These are phyloP conservation scores for Dothidotthia symphoricarpi DNA, from an alignment of 2,329 filamentous ascomycete genomes.

Conservation along the genomic window DNA sequence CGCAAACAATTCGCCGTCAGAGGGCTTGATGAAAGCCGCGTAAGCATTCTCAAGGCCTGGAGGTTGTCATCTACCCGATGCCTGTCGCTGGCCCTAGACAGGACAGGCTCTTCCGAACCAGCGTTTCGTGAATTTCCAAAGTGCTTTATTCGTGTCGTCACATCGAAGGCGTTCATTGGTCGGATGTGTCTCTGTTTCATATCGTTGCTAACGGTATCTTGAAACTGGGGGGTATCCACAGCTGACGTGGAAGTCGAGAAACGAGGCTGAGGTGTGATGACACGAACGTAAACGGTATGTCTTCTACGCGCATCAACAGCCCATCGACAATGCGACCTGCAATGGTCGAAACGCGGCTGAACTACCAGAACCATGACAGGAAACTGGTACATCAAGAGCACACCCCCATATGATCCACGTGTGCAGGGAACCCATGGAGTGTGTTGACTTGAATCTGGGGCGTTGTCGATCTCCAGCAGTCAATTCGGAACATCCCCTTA, in stretches of 20 bases:
- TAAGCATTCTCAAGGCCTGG: neutral
- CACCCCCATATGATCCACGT: too few species aligned
- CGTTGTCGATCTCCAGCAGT: too few species aligned
- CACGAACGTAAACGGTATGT: too few species aligned
- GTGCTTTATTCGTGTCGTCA: neutral
- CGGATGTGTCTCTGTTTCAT: slow-evolving; percentile 6
- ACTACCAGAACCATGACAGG: too few species aligned
- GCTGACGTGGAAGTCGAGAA: slow-evolving; percentile 4
- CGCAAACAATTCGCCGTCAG: neutral
- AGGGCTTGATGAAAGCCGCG: slow-evolving; percentile 3
- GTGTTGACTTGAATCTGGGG: too few species aligned
- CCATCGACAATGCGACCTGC: too few species aligned
- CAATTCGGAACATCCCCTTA: too few species aligned
- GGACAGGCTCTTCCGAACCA: slow-evolving; percentile 2
- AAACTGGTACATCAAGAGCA: too few species aligned
- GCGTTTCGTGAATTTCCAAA: slow-evolving; percentile 2
- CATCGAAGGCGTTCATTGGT: neutral
- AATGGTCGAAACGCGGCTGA: too few species aligned
- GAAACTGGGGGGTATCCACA: slow-evolving; percentile 10
- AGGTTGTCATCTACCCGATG: slow-evolving; percentile 9
- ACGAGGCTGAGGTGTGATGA: too few species aligned
- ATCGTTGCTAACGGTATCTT: slow-evolving; percentile 3
- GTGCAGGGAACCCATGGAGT: too few species aligned
- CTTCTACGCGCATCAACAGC: too few species aligned
- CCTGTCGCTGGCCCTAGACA: slow-evolving; percentile 3